Base-by-base conservation (phyloP, 352 stramenopile genomes). In the Phytopythium delawarense region DNA sequence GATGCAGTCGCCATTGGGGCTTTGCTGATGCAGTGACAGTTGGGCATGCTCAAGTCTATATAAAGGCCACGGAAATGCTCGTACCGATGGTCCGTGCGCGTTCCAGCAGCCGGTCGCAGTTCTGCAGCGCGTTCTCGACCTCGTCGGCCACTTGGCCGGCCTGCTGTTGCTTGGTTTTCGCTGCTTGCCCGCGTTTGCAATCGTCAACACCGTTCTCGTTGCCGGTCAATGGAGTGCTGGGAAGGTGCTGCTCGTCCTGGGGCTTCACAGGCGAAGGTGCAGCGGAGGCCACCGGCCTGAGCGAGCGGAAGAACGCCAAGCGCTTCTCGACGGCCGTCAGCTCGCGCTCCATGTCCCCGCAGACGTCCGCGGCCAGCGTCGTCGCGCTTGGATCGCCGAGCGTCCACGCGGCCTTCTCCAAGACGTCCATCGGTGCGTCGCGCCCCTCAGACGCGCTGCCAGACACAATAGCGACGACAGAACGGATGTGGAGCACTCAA, bases 51-150 rank as follows among this genome's bases (percentile, higher is more conserved):
- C 11, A 4, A 39, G 30, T 4, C 32, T 44, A 57, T 44, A 57
- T 44, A 42, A 57, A 42, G 49, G 4, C 32, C 11, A 18, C 34
- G 48, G 7, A 50, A 50, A 54, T 12, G 12, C 48, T n/a, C 48
- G 37, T 66, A 78, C 71, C 52, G 54, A 60, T 62, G 50, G 59
- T 61, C 23, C 72, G 66, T 30, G 64, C 71, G 6, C 69, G 68
- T 28, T 71, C 67, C 51, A 90, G 56, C 13, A 90, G 74, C 23
- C 72, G 69, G 21, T 88, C 75, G 45, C 78, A 90, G 34, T 79
- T 81, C 13, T 63, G 51, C 5, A 90, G 59, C 42, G 79, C 78
- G 48, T 60, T 75, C 48, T 86, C 81, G 16, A 90, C 71, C 63
- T 88, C 76, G 16, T 87, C 72, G 0, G 69, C 75, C 1, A 88